Evolutionary conservation across 2,329 filamentous ascomycete species (phyloP).

Genomic region (Pestalotiopsis sp.): DNA sequence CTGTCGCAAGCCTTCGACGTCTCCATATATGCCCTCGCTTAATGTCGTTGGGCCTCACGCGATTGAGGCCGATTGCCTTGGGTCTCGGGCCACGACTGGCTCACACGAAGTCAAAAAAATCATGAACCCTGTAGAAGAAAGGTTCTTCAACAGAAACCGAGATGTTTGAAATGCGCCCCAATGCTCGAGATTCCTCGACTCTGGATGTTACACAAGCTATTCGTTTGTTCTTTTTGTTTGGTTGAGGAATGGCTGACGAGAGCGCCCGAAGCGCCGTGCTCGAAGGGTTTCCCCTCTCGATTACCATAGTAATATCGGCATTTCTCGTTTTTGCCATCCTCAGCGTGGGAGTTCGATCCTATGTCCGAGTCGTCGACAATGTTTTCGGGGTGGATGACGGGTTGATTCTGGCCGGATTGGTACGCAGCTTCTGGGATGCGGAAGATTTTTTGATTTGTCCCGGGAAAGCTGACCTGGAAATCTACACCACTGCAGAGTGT

Average conservation of each 20-base stretch:
- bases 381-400: conserved; percentile 3
- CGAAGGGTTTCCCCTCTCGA: conserved; percentile 1
- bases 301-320: background rate
- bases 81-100: background rate
- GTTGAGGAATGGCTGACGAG: background rate
- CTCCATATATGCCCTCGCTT: background rate
- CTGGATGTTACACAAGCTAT: background rate
- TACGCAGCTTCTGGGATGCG: background rate
- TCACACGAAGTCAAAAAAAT: background rate
- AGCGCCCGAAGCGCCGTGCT: background rate
- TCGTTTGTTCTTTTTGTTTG: background rate
- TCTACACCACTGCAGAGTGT: background rate
- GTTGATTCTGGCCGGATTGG: conserved; percentile 1
- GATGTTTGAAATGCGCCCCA: background rate
- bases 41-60: background rate
- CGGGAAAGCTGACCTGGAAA: background rate
- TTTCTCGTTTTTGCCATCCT: background rate
- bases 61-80: background rate
- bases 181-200: background rate
- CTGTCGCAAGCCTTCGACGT: background rate
- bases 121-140: background rate
- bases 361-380: background rate
- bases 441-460: background rate
- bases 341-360: background rate
- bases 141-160: background rate